A percentile compares a stretch with the other conserved stretches of the same genome.
phyloP scores from a whole-genome alignment of 148 eudicot genomes.

The Silene latifolia region DNA sequence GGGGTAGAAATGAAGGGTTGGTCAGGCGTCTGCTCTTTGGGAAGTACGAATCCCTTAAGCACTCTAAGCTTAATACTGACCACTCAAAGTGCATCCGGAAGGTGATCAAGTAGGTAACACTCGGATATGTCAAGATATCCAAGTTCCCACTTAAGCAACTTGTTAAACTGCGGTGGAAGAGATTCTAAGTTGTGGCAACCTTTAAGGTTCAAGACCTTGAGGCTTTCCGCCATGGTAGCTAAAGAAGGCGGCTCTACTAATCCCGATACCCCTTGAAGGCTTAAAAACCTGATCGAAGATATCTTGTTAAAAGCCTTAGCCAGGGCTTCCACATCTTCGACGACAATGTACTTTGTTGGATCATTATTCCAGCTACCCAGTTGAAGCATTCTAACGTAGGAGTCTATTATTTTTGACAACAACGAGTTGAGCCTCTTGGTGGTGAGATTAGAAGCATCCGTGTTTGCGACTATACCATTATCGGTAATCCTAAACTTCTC shows the following conservation, averaged over 20 bases:
- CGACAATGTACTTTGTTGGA: neutral
- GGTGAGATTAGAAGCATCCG: neutral
- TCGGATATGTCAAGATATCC: neutral
- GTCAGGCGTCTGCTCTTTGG: neutral
- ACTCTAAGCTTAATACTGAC: neutral
- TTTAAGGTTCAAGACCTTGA: neutral
- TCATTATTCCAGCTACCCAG: neutral
- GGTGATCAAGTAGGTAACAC: neutral
- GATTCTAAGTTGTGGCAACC: neutral
- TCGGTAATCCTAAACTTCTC: too few relatives aligned
- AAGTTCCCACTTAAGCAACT: neutral
- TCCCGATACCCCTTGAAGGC: neutral
- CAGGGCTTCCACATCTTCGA: neutral
- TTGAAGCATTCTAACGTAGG: neutral
- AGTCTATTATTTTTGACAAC: neutral
- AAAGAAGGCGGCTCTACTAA: neutral
- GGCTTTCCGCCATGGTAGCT: neutral
- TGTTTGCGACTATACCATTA: too few relatives aligned
- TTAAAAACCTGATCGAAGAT: neutral
- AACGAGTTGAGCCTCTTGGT: neutral
- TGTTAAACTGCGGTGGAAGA: neutral
- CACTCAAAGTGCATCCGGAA: neutral
- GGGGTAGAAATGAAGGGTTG: neutral
- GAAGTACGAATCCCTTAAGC: neutral
- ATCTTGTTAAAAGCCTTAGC: neutral